Conservation (phyloP, 352 stramenopile genomes). For the Blastocystis sp. region DNA sequence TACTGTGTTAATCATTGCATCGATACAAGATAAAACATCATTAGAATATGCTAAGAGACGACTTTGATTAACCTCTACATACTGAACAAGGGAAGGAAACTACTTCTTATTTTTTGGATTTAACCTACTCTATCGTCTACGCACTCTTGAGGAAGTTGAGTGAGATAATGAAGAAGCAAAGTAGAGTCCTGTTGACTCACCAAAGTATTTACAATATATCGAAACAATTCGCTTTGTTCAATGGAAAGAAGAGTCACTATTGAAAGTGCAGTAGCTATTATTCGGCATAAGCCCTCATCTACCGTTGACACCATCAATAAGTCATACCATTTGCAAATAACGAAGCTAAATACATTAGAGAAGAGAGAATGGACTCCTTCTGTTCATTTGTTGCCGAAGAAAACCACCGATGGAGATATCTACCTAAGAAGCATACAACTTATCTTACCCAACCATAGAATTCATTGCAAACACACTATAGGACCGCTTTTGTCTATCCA, state of each 20-base stretch:
- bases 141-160: constrained; percentile 34
- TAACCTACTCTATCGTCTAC: constrained; percentile 4
- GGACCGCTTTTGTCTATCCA: neutral
- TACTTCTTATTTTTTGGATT: neutral
- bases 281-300: constrained; percentile 5
- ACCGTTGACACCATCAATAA: neutral
- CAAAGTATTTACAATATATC: neutral
- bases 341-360: neutral
- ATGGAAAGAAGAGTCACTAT: neutral
- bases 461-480: constrained; percentile 45
- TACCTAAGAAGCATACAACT: neutral
- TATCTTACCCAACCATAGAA: neutral
- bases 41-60: neutral
- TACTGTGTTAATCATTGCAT: neutral
- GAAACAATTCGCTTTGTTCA: neutral
- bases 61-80: neutral
- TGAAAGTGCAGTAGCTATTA: constrained; percentile 22
- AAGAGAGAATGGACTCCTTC: neutral
- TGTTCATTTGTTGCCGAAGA: neutral
- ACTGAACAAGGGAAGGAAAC: constrained; percentile 26
- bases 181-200: neutral
- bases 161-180: neutral
- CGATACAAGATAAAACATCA: neutral
- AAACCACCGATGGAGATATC: constrained; percentile 24
- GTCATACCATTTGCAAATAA: neutral